Percentiles rank a stretch among this genome's conserved stretches.
Evolutionary conservation across 2,329 filamentous ascomycete genomes (phyloP).

Genomic region (Monosporascus sp.): DNA sequence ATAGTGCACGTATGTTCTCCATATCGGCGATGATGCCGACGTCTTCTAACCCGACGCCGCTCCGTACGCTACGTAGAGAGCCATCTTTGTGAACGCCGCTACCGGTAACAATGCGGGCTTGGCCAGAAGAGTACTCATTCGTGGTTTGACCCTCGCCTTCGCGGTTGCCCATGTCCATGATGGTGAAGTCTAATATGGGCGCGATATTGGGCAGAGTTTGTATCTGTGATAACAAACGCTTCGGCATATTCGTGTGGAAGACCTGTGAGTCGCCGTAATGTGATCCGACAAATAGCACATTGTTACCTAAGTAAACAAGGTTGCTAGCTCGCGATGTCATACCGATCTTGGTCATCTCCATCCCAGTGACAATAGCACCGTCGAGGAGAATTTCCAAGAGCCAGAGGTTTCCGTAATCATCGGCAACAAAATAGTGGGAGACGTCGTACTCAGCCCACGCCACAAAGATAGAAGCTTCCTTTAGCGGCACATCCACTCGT

Average conservation of each 20-base stretch:
- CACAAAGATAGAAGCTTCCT: constrained; percentile 80
- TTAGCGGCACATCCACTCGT: constrained; percentile 58
- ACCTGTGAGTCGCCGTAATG: constrained; percentile 92
- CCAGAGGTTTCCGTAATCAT: constrained; percentile 84
- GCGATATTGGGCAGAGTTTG: constrained; percentile 82
- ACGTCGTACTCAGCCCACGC: constrained; percentile 84
- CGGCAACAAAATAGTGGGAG: constrained; percentile 79
- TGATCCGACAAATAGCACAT: constrained; percentile 79
- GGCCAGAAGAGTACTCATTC: constrained; percentile 91
- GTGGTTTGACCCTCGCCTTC: constrained; percentile 68
- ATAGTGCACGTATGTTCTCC: constrained; percentile 67
- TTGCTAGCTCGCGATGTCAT: constrained; percentile 69
- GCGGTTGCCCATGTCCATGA: constrained; percentile 93
- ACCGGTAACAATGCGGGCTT: constrained; percentile 87
- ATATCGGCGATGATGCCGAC: constrained; percentile 78
- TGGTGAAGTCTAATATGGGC: constrained; percentile 85
- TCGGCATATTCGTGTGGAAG: constrained; percentile 37
- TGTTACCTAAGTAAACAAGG: constrained; percentile 71
- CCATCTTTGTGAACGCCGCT: constrained; percentile 89
- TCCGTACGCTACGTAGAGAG: constrained; percentile 82
- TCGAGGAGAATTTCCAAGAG: constrained; percentile 73
- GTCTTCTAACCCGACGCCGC: constrained; percentile 89
- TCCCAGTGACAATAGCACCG: constrained; percentile 62
- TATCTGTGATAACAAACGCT: constrained; percentile 53
- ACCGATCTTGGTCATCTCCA: constrained; percentile 63